A percentile compares a stretch with the other conserved stretches of the same genome.
Evolutionary conservation across 768 basidiomycete species (phyloP).

Genomic region (Favolaschia claudopus): DNA sequence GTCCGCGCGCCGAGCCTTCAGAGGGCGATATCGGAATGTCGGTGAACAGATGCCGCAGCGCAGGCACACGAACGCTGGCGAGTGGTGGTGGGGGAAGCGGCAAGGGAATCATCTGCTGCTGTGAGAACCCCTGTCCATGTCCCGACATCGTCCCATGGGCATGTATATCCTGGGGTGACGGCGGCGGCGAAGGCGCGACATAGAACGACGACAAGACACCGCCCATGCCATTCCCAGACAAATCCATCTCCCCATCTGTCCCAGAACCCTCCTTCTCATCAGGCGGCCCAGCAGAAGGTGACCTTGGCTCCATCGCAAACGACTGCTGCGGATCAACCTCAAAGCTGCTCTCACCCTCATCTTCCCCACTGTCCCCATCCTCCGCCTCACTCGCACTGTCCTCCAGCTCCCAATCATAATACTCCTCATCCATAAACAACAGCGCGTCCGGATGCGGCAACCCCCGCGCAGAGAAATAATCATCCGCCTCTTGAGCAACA

Average conservation of each 20-base stretch:
- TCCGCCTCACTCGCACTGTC: slow-evolving; percentile 20
- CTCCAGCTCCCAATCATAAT: slow-evolving; percentile 30
- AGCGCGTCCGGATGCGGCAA: slow-evolving; percentile 22
- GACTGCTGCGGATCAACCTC: slow-evolving; percentile 15
- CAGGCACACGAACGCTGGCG: slow-evolving; percentile 20
- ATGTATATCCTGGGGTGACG: background rate
- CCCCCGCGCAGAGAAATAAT: slow-evolving; percentile 20
- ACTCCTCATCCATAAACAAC: slow-evolving; percentile 30
- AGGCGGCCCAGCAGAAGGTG: too few species aligned
- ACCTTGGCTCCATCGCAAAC: too few species aligned
- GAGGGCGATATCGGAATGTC: slow-evolving; percentile 21
- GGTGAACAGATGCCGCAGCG: slow-evolving; percentile 15
- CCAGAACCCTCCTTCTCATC: background rate
- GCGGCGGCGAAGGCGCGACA: slow-evolving; percentile 1
- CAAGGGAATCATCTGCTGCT: too few species aligned
- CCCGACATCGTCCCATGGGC: background rate
- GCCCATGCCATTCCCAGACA: slow-evolving; percentile 11
- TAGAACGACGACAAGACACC: slow-evolving; percentile 22
- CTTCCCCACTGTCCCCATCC: slow-evolving; percentile 5
- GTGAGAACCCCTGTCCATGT: background rate
- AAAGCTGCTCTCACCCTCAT: slow-evolving; percentile 10
- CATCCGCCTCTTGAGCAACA: slow-evolving; percentile 27
- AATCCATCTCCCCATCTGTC: background rate
- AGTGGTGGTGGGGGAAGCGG: slow-evolving; percentile 20
- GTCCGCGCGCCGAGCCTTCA: slow-evolving; percentile 1